These are phyloP conservation scores for Taiozyma sp. DNA, from an alignment of 1,139 yeast genomes.

Conservation along the genomic window DNA sequence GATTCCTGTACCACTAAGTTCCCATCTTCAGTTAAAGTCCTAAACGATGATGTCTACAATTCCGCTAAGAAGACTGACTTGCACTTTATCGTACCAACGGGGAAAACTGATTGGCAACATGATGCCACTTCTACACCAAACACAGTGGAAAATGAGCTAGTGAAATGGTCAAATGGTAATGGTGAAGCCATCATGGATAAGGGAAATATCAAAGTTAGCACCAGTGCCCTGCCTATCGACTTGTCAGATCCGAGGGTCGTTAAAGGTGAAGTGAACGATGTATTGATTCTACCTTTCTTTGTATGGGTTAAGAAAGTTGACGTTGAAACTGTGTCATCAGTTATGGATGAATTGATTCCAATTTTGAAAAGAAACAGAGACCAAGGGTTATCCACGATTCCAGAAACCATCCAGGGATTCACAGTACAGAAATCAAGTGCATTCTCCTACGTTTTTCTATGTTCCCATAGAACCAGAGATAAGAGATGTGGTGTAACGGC, in stretches of 20 bases:
- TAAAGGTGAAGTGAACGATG: slow-evolving; percentile 43
- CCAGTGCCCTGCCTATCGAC: slow-evolving; percentile 43
- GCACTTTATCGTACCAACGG: slow-evolving; percentile 78
- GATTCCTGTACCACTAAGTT: slow-evolving; percentile 43
- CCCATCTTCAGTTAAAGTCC: slow-evolving; percentile 54
- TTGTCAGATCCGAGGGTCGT: slow-evolving; percentile 38
- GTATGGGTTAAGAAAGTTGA: slow-evolving; percentile 58
- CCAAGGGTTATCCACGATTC: slow-evolving; percentile 13
- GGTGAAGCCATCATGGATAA: slow-evolving; percentile 24
- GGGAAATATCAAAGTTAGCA: slow-evolving; percentile 43
- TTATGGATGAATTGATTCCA: slow-evolving; percentile 44
- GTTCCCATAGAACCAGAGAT: slow-evolving; percentile 89
- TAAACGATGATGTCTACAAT: slow-evolving; percentile 57
- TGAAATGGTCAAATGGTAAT: slow-evolving; percentile 38
- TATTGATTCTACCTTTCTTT: slow-evolving; percentile 72
- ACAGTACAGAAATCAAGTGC: slow-evolving; percentile 35
- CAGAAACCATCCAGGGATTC: slow-evolving; percentile 18
- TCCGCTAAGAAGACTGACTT: slow-evolving; percentile 63
- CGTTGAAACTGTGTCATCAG: slow-evolving; percentile 36
- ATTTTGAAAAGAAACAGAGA: slow-evolving; percentile 26
- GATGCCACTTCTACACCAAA: slow-evolving; percentile 55
- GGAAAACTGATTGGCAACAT: slow-evolving; percentile 78
- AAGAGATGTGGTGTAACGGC: slow-evolving; percentile 93
- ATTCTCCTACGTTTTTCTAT: slow-evolving; percentile 61
- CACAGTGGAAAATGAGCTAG: slow-evolving; percentile 46